Percentiles rank a stretch among this genome's conserved stretches.
Conservation (phyloP, 495 filamentous ascomycete species). For the Neurospora sp. region DNA sequence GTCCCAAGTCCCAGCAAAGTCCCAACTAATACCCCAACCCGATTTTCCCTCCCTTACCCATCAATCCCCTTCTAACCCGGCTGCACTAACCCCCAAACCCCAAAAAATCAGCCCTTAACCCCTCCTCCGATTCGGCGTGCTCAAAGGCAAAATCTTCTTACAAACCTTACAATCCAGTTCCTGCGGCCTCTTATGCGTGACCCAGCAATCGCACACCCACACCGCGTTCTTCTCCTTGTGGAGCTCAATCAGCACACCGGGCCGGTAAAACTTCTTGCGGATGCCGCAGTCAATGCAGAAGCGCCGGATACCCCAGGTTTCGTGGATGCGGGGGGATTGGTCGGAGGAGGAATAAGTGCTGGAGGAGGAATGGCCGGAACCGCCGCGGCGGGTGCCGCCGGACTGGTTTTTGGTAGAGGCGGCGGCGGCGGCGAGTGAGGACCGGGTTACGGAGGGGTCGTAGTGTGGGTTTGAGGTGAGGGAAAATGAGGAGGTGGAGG, state of each 20-base stretch:
- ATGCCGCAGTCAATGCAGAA: conserved; percentile 23
- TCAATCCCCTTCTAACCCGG: background rate
- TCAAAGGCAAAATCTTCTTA: background rate
- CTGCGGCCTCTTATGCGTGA: background rate
- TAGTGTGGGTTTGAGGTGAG: conserved; percentile 17
- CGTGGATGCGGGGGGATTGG: conserved; percentile 10
- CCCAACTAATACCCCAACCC: background rate
- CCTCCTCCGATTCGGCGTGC: background rate
- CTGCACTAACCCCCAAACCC: background rate
- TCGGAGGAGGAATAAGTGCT: too few relatives aligned
- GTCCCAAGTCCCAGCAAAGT: background rate
- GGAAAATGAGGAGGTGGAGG: conserved; percentile 15
- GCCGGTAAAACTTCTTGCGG: conserved; percentile 8
- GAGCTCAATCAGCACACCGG: conserved; percentile 17
- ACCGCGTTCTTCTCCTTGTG: conserved; percentile 8
- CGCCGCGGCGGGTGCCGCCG: background rate
- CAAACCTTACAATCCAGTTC: conserved; percentile 8
- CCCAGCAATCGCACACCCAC: conserved; percentile 21
- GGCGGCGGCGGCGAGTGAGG: conserved; percentile 6
- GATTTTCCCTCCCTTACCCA: background rate
- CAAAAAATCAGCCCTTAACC: background rate
- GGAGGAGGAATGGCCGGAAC: background rate
- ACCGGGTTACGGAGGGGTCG: conserved; percentile 17
- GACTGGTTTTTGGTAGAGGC: background rate
- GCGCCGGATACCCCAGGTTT: conserved; percentile 12